These are phyloP conservation scores for Trypethelium eluteriae DNA, from an alignment of 495 filamentous ascomycete genomes.

Conservation along the genomic window DNA sequence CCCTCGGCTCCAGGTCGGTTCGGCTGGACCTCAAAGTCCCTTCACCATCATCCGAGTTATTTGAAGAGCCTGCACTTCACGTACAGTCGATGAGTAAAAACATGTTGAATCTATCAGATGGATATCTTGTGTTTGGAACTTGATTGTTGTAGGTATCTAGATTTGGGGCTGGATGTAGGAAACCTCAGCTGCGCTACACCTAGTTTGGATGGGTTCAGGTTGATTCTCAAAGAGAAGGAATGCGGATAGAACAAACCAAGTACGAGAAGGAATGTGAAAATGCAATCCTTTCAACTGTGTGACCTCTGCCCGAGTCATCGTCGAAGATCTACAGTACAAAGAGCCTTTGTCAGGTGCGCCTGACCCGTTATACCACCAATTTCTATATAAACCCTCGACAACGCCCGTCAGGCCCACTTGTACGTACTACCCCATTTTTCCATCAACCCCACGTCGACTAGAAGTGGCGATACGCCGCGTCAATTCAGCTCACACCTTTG, in stretches of 20 bases:
- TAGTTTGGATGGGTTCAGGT: too few relatives aligned
- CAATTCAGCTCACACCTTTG: not conserved
- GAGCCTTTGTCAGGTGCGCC: not conserved
- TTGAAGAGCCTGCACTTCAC: not conserved
- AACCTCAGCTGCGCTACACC: too few relatives aligned
- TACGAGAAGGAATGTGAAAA: not conserved
- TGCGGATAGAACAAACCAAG: too few relatives aligned
- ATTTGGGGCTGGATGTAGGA: not conserved
- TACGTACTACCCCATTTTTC: not conserved
- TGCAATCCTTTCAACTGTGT: not conserved
- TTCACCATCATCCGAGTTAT: not conserved
- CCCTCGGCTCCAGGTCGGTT: not conserved
- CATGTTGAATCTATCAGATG: not conserved
- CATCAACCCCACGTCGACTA: not conserved
- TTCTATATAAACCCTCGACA: not conserved
- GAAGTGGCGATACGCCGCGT: not conserved
- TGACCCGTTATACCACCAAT: not conserved
- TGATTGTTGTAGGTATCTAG: not conserved
- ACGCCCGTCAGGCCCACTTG: not conserved
- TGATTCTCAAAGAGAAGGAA: too few relatives aligned
- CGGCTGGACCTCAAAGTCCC: not conserved
- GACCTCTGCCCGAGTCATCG: not conserved
- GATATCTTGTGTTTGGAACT: not conserved
- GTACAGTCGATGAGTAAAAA: not conserved
- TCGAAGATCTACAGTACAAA: not conserved